Base-by-base conservation (phyloP, 176 grass and related monocot genomes). In the Oryza nivara region DNA sequence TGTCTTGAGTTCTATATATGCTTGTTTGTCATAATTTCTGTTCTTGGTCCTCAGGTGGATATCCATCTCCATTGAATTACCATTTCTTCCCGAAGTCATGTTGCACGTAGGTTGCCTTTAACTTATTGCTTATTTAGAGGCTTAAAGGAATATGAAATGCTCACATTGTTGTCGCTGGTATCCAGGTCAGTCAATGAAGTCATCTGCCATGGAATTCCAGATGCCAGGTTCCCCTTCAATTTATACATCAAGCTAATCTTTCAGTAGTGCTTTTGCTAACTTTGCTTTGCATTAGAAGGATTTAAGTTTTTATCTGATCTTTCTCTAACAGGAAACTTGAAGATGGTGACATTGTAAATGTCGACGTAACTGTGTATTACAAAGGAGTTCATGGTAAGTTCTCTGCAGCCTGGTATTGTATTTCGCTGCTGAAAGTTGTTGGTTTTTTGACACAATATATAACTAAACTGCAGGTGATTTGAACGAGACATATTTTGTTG, bases 1-100 rank as follows among this genome's bases (percentile, higher is more conserved):
- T 73, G 34, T 76, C 74, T 68, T 75, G 71, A 48, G 36, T 70
- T 86, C 30, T 38, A 49, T 58, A 58, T 58, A 58, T 70, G 75
- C 22, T 60, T 82, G 22, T 74, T 40, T 45, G 76, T 44, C 56
- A 25, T 41, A 80, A 75, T 77, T 58, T 87, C 15, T 75, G 72
- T 84, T 74, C 30, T 78, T 82, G 73, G 48, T 92, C 82, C 65
- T 75, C 89, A 99, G 93, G 96, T 85, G 96, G 87, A 89, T 99
- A 99, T 45, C 96, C 96, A n/a, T 99, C 96, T 38, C 90, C 93
- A 73, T 85, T 99, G 79, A 96, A 99, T 79, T 99, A 99, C 72
- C 88, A 96, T 88, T 99, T 99, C 84, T 99, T 96, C 81, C 96
- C 93, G 5, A 99, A 99, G 80, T 99, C 96, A 84, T 99, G 96